Evolutionary conservation across 2,329 filamentous ascomycete genomes (phyloP).

Genomic region (Fusarium sp.): DNA sequence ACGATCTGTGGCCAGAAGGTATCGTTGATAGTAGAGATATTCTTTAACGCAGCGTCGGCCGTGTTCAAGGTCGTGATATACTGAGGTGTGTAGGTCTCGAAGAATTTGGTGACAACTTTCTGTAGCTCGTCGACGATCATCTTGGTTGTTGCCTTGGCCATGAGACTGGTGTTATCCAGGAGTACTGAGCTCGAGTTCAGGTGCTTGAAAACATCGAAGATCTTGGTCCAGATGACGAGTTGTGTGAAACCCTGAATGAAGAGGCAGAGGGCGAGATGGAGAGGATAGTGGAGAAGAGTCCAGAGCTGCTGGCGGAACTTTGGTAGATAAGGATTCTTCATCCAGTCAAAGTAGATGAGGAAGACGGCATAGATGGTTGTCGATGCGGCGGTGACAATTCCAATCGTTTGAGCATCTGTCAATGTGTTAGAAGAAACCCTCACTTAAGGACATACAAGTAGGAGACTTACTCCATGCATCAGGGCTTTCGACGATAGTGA

Average conservation of each 20-base stretch:
- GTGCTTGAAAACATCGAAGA: conserved; percentile 45
- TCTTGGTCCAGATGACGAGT: conserved; percentile 59
- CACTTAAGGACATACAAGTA: rapidly evolving
- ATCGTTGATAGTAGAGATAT: conserved; percentile 43
- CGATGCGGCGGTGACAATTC: conserved; percentile 51
- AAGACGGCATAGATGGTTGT: conserved; percentile 58
- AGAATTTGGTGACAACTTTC: conserved; percentile 33
- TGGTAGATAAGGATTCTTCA: conserved; percentile 69
- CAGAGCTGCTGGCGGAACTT: conserved; percentile 67
- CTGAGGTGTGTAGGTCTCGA: conserved; percentile 43
- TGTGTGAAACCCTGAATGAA: conserved; percentile 72
- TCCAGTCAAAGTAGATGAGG: conserved; percentile 67
- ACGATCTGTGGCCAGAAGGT: conserved; percentile 41
- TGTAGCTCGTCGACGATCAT: conserved; percentile 27
- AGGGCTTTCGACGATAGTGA: conserved; percentile 56
- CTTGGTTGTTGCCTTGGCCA: conserved; percentile 34
- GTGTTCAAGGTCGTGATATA: conserved; percentile 29
- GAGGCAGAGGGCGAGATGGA: conserved; percentile 70
- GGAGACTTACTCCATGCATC: conserved; percentile 51
- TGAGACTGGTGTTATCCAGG: conserved; percentile 1
- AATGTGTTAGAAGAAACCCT: conserved; percentile 6
- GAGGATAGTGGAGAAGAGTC: conserved; percentile 68
- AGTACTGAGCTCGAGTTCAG: conserved; percentile 25
- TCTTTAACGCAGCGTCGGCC: conserved; percentile 40
- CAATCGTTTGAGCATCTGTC: conserved; percentile 51